phyloP scores from a whole-genome alignment of 2,329 filamentous ascomycete species.

The Lasiodiplodia sp. region DNA sequence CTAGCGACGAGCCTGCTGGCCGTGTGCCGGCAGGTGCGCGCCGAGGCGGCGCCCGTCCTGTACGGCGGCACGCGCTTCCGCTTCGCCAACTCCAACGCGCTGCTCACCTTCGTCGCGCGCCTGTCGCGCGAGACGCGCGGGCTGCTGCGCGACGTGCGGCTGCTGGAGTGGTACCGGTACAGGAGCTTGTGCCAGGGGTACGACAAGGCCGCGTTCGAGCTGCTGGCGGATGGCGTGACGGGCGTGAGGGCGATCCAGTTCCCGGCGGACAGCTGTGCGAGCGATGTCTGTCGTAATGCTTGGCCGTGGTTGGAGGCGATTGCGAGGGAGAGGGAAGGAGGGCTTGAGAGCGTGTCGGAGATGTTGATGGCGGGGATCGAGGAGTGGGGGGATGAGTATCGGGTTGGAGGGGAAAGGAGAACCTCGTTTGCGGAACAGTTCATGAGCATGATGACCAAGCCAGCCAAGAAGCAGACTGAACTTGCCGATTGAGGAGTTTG shows the following conservation, averaged over 20 bases:
- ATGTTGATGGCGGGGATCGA: slow-evolving; percentile 24
- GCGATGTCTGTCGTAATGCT: slow-evolving; percentile 44
- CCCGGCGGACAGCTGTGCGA: slow-evolving; percentile 35
- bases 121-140: slow-evolving; percentile 1
- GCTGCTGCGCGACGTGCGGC: slow-evolving; percentile 32
- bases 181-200: slow-evolving; percentile 38
- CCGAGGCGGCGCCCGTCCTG: slow-evolving; percentile 40
- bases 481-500: neutral
- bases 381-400: neutral
- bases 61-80: slow-evolving; percentile 41
- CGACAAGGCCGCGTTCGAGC: slow-evolving; percentile 44
- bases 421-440: neutral
- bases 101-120: slow-evolving; percentile 42
- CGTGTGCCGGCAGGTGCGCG: slow-evolving; percentile 41
- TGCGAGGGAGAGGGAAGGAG: slow-evolving; percentile 37
- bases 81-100: slow-evolving; percentile 37
- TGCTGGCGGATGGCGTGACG: slow-evolving; percentile 37
- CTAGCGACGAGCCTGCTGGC: slow-evolving; percentile 40
- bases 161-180: slow-evolving; percentile 33
- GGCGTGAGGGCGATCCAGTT: slow-evolving; percentile 40
- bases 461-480: too few relatives aligned
- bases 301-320: slow-evolving; percentile 48
- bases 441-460: neutral
- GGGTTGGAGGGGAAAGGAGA: neutral
- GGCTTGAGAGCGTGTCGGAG: slow-evolving; percentile 40